These are phyloP conservation scores for Apiotrichum brassicae DNA, from an alignment of 1,284 basidiomycete genomes.

Conservation along the genomic window DNA sequence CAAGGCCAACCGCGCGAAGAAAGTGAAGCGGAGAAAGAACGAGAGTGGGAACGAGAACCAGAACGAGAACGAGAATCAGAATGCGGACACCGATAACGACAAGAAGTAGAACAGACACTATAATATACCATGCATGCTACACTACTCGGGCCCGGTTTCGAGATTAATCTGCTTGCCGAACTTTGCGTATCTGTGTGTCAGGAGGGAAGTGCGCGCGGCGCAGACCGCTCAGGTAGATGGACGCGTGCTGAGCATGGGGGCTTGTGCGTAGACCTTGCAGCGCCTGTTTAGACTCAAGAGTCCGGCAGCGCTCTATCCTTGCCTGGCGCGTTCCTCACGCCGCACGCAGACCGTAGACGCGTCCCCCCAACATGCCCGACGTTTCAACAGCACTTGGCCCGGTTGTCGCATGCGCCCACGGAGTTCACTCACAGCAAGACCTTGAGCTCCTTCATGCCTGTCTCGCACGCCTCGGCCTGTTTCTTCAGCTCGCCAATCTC, in stretches of 20 bases:
- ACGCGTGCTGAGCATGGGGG: no score
- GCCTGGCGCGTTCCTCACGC: no score
- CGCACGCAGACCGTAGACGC: no score
- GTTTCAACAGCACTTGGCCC: no score
- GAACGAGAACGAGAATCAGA: background rate
- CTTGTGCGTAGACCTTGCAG: no score
- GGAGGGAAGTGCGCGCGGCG: no score
- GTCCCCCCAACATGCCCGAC: no score
- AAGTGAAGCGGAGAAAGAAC: constrained; percentile 32
- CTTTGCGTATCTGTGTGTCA: constrained; percentile 62
- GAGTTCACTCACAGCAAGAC: constrained; percentile 54
- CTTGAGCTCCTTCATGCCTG: constrained; percentile 84
- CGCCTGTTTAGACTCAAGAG: no score
- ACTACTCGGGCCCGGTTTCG: constrained; percentile 50
- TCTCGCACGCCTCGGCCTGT: constrained; percentile 66
- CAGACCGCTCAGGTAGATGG: no score
- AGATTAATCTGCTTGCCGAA: constrained; percentile 91
- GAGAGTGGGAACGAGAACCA: background rate
- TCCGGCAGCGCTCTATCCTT: no score
- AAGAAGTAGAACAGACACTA: background rate
- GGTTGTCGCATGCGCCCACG: no score
- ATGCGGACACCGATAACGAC: background rate
- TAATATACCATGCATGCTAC: constrained; percentile 3
- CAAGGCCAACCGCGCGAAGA: constrained; percentile 43
- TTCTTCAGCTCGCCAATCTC: constrained; percentile 57